These are phyloP conservation scores for Hirsutella thompsonii DNA, from an alignment of 2,329 filamentous ascomycete species.

Conservation along the genomic window DNA sequence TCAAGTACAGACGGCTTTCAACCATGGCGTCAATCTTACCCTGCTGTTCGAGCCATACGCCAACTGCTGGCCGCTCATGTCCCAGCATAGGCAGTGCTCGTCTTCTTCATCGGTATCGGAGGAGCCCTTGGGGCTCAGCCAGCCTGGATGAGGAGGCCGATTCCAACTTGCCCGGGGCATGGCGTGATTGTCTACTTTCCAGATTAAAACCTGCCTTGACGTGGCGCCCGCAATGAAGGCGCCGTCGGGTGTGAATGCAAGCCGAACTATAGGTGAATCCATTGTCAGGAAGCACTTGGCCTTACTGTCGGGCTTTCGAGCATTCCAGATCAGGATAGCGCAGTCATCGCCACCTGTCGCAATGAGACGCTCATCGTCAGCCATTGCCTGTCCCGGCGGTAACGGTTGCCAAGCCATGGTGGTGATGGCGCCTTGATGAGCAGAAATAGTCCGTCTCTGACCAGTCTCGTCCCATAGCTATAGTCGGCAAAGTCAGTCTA, in stretches of 20 bases:
- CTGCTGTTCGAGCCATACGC: slow-evolving; percentile 51
- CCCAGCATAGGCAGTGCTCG: slow-evolving; percentile 49
- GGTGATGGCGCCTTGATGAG: slow-evolving; percentile 45
- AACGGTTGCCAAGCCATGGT: slow-evolving; percentile 49
- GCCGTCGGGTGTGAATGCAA: slow-evolving; percentile 51
- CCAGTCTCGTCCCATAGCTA: slow-evolving; percentile 44
- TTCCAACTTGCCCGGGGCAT: slow-evolving; percentile 50
- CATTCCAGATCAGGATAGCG: slow-evolving; percentile 51
- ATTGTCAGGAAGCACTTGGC: slow-evolving; percentile 49
- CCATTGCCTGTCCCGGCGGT: slow-evolving; percentile 16
- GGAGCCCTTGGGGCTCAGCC: slow-evolving; percentile 42
- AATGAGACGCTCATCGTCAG: slow-evolving; percentile 40
- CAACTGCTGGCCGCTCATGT: slow-evolving; percentile 46
- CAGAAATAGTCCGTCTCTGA: slow-evolving; percentile 40
- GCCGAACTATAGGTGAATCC: slow-evolving; percentile 41
- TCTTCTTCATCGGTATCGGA: slow-evolving; percentile 45
- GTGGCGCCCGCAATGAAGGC: slow-evolving; percentile 51
- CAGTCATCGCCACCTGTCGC: slow-evolving; percentile 51
- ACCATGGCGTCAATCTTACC: too few relatives aligned
- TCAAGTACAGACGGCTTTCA: too few relatives aligned
- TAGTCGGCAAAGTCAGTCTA: neutral
- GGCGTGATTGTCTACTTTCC: slow-evolving; percentile 47
- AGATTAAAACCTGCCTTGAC: slow-evolving; percentile 44
- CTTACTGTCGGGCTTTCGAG: slow-evolving; percentile 38
- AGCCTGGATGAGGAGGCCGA: slow-evolving; percentile 39